phyloP scores from a whole-genome alignment of 345 rosid species.

The Clarkia xantiana region DNA sequence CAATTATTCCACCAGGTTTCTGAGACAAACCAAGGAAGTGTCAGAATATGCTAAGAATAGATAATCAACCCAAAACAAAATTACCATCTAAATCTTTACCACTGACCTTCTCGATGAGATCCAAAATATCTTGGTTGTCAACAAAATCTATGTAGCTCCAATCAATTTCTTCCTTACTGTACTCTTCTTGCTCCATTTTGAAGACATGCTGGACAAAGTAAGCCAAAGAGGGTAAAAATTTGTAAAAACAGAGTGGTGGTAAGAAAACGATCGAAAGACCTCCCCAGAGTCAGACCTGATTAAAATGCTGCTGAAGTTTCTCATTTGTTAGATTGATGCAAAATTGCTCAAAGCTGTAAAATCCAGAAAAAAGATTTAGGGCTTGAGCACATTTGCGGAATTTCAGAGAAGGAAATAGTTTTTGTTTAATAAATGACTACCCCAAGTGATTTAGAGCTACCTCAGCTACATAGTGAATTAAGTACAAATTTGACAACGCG shows the following conservation, averaged over 20 bases:
- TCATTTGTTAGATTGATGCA: slow-evolving; percentile 98
- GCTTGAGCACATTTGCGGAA: too few species aligned
- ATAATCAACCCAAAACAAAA: not conserved
- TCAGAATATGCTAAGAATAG: too few species aligned
- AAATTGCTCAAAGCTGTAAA: slow-evolving; percentile 95
- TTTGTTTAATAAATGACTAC: too few species aligned
- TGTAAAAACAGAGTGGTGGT: slow-evolving; percentile 9
- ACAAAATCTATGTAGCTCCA: slow-evolving; percentile 99
- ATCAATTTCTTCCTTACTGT: slow-evolving; percentile 83
- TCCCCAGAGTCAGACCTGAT: slow-evolving; percentile 56
- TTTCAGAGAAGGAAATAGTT: too few species aligned
- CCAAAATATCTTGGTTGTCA: slow-evolving; percentile 85
- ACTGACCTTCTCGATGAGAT: slow-evolving; percentile 92
- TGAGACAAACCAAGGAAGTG: slow-evolving; percentile 14
- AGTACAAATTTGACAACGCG: not conserved
- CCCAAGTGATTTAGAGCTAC: too few species aligned
- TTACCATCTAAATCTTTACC: slow-evolving; percentile 1
- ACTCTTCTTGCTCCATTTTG: slow-evolving; percentile 99
- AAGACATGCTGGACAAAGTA: slow-evolving; percentile 69
- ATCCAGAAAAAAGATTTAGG: slow-evolving; percentile 3
- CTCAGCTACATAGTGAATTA: too few species aligned
- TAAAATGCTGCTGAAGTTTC: slow-evolving; percentile 97
- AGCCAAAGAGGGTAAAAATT: not conserved
- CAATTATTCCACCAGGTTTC: slow-evolving; percentile 99
- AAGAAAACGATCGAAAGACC: slow-evolving; percentile 5